Evolutionary conservation across 1,284 basidiomycete species (phyloP).

Genomic region (Rhodotorula sp.): DNA sequence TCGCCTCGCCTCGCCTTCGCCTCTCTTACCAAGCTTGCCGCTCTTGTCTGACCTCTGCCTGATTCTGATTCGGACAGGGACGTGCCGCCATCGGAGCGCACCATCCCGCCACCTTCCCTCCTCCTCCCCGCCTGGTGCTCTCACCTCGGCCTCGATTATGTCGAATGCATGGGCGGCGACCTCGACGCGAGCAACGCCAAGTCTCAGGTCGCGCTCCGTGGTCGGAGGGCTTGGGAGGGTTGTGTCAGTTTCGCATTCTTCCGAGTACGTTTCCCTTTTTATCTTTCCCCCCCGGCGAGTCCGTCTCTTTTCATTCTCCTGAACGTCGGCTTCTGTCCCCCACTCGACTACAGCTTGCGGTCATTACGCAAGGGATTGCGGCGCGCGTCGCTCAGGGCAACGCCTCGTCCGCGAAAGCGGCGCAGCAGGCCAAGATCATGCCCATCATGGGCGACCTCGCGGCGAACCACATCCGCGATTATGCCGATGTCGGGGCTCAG

Average conservation of each 20-base stretch:
- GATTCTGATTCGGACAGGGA: conserved; percentile 57
- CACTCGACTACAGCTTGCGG: conserved; percentile 61
- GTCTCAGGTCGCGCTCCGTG: not conserved
- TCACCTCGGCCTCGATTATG: conserved; percentile 59
- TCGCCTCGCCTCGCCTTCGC: no score
- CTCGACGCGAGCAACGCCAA: not conserved
- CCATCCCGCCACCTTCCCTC: conserved; percentile 63
- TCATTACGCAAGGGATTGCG: conserved; percentile 91
- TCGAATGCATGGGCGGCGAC: conserved; percentile 62
- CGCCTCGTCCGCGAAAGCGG: conserved; percentile 76
- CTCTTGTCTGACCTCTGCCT: no score
- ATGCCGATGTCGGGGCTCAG: conserved; percentile 44
- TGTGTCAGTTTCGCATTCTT: conserved; percentile 84
- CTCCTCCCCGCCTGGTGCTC: conserved; percentile 74
- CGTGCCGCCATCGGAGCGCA: conserved; percentile 56
- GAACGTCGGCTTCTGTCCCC: no score
- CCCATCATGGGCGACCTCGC: conserved; percentile 66
- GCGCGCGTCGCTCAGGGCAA: conserved; percentile 80
- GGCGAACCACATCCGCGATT: conserved; percentile 57
- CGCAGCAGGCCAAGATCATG: conserved; percentile 60
- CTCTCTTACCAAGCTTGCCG: no score
- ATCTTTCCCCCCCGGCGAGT: no score
- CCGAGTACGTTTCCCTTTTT: conserved; percentile 58
- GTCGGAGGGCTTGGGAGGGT: conserved; percentile 20
- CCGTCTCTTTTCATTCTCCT: no score